Conservation (phyloP, 106 monocot species). For the Allium sativum region DNA sequence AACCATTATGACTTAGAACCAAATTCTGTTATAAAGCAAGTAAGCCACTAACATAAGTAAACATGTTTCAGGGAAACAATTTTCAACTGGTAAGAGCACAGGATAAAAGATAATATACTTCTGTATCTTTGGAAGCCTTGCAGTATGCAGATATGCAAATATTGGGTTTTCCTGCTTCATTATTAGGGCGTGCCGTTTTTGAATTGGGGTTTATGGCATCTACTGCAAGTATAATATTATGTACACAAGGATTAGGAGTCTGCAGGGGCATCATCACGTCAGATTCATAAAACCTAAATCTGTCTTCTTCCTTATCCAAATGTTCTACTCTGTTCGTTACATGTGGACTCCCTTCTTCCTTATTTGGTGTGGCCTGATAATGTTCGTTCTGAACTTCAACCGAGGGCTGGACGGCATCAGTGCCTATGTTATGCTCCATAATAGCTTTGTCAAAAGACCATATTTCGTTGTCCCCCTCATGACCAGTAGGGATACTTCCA, state of each 20-base stretch:
- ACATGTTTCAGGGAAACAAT: no score
- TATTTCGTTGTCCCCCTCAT: constrained; percentile 15
- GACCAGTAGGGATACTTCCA: constrained; percentile 11
- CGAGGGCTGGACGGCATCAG: no score
- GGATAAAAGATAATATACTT: neutral
- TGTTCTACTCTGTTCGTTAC: constrained; percentile 44
- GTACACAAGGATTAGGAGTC: constrained; percentile 1
- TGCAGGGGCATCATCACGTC: neutral
- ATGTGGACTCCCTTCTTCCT: constrained; percentile 25
- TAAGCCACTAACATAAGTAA: neutral
- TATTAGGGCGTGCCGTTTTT: constrained; percentile 15
- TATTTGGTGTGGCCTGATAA: constrained; percentile 2
- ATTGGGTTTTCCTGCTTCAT: constrained; percentile 8
- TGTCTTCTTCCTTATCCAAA: constrained; percentile 16
- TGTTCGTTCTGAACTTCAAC: constrained; percentile 3
- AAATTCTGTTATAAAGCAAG: neutral
- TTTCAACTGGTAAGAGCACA: neutral
- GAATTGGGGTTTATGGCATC: constrained; percentile 18
- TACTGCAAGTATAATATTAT: constrained; percentile 11
- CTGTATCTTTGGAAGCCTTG: constrained; percentile 27
- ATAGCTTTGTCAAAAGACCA: constrained; percentile 36
- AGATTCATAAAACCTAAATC: neutral
- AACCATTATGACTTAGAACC: neutral
- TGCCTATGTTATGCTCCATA: constrained; percentile 1
- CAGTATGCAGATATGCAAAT: constrained; percentile 7